These are phyloP conservation scores for Tylopilus plumbeoviolaceoides DNA, from an alignment of 768 basidiomycete species.

Conservation along the genomic window DNA sequence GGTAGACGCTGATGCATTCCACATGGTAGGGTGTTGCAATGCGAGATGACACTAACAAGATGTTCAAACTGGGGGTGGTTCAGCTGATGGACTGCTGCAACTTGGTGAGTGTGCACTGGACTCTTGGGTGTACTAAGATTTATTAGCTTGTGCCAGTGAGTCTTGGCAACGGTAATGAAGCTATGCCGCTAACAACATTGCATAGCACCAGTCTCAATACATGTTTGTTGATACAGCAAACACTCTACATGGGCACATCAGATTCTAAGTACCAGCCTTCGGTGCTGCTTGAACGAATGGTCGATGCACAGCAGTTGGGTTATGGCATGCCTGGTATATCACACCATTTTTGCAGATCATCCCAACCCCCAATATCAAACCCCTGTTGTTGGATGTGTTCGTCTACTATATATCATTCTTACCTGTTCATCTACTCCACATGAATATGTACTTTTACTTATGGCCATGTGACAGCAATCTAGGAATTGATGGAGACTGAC, in stretches of 20 bases:
- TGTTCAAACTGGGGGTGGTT: constrained; percentile 88
- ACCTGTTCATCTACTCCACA: no score
- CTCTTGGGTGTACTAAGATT: background rate
- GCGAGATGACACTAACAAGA: constrained; percentile 93
- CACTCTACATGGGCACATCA: constrained; percentile 81
- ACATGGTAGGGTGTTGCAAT: constrained; percentile 76
- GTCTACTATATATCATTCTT: no score
- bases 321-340: no score
- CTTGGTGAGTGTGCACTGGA: constrained; percentile 46
- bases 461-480: no score
- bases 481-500: no score
- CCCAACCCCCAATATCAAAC: no score
- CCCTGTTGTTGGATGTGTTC: no score
- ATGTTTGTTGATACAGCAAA: constrained; percentile 89
- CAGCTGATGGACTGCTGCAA: constrained; percentile 91
- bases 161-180: background rate
- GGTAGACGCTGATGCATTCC: background rate
- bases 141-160: constrained; percentile 27
- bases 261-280: constrained; percentile 96
- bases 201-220: constrained; percentile 94
- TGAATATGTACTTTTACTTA: no score
- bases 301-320: constrained; percentile 94
- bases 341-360: no score
- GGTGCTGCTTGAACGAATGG: constrained; percentile 89
- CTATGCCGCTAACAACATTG: background rate